Conservation (phyloP, 352 stramenopile species). For the Thalassiosira livingstoniorum region DNA sequence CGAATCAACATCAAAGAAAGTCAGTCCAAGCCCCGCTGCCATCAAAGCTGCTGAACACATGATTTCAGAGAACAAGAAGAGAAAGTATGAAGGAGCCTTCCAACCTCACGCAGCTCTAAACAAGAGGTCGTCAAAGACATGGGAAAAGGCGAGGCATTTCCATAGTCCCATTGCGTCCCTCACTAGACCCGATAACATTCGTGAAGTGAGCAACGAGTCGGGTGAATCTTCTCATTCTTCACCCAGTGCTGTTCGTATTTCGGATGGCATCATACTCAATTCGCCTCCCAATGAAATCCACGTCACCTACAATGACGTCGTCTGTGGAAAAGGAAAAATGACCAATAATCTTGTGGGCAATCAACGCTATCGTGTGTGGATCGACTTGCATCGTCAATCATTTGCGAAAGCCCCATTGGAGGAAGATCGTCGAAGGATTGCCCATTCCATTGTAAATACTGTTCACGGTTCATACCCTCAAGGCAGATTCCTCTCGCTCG, state of each 20-base stretch:
- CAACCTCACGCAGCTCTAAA: not conserved
- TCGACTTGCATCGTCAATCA: conserved; percentile 38
- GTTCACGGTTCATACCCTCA: conserved; percentile 62
- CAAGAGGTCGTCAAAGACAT: not conserved
- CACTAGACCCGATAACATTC: not conserved
- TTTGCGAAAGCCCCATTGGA: conserved; percentile 48
- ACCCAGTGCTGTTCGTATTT: not conserved
- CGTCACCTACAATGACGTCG: conserved; percentile 52
- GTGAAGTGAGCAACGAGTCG: not conserved
- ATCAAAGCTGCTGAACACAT: conserved; percentile 39
- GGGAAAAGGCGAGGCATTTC: conserved; percentile 1
- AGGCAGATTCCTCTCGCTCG: conserved; percentile 79
- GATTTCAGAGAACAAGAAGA: conserved; percentile 39
- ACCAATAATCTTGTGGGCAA: conserved; percentile 49
- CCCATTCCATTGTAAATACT: conserved; percentile 72
- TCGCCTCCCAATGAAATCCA: conserved; percentile 10
- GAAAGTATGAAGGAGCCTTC: conserved; percentile 22
- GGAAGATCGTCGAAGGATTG: conserved; percentile 71
- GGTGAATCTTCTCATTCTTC: not conserved
- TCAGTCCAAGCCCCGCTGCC: conserved; percentile 25
- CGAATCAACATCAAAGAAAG: conserved; percentile 22
- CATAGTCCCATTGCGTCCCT: conserved; percentile 35
- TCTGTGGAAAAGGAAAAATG: conserved; percentile 42
- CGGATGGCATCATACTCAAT: conserved; percentile 30
- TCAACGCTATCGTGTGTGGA: conserved; percentile 53